Percentiles rank a stretch among this genome's conserved stretches.
Evolutionary conservation across 163 green algal genomes (phyloP).

Genomic region (Volvox carteri): DNA sequence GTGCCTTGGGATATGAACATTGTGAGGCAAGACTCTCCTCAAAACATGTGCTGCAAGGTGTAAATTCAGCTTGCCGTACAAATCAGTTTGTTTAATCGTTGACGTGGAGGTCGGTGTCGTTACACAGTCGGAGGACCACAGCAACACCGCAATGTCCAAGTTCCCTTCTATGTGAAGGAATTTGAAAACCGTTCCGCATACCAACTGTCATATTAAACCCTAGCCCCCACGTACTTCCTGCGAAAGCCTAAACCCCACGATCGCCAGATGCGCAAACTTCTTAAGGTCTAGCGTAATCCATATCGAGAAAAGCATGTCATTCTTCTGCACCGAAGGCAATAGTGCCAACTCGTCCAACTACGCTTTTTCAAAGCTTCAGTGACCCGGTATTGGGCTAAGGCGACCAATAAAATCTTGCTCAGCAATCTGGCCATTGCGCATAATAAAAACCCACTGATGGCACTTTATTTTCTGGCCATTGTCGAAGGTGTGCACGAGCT

Average conservation of each 20-base stretch:
- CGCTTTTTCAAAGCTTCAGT: not conserved
- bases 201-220: too few relatives aligned
- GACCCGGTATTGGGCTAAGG: not conserved
- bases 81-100: not conserved
- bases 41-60: not conserved
- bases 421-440: not conserved
- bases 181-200: too few relatives aligned
- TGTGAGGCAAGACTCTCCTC: too few relatives aligned
- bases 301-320: not conserved
- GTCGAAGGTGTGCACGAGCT: constrained; percentile 5
- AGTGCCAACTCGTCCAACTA: not conserved
- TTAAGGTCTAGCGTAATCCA: too few relatives aligned
- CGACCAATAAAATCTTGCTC: constrained; percentile 43
- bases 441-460: constrained; percentile 30
- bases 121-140: not conserved
- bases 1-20: too few relatives aligned
- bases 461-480: not conserved
- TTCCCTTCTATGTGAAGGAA: not conserved
- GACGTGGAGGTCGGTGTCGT: constrained; percentile 1
- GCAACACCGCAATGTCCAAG: not conserved
- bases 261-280: too few relatives aligned
- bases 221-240: not conserved
- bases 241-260: not conserved
- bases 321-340: not conserved
- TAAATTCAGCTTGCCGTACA: not conserved